Base-by-base conservation (phyloP, 768 basidiomycete genomes). In the Pholiota conissans region DNA sequence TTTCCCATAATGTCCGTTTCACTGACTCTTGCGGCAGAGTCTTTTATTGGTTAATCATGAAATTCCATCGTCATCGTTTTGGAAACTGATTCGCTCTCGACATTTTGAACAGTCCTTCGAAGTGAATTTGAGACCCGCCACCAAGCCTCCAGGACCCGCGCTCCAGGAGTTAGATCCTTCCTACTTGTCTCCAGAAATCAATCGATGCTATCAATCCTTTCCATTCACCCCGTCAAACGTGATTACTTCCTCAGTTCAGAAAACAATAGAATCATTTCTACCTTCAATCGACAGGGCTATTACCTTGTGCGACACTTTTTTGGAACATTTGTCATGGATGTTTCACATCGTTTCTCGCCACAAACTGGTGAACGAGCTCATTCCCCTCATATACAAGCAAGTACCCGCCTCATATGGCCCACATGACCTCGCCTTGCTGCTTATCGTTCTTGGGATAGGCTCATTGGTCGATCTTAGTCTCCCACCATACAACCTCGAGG, bases 281-380 rank as follows among this genome's bases (percentile, higher is more conserved):
- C 82, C 82, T 2, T 64, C 78, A 2, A 60, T 77, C 6, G 69
- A 76, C 47, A 74, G 75, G 30, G 77, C 80, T 14, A 73, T 74
- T 16, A 54, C 64, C 5, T 65, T 83, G 30, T 80, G 77, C 61
- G 76, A 82, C 39, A 78, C 73, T 1, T 81, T 81, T 58, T 59
- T 80, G 22, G 75, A 81, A 57, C 76, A 80, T 56, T 67, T 79
- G 32, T 77, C 80, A 14, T 82, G 80, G 80, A 79, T 80, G 75
- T 78, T 79, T 60, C 73, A 72, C 50, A 76, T 81, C 56, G 76
- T 82, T 24, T 77, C 79, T 48, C 76, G 79, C 9, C 74, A 74
- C 46, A 72, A 78, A 46, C 60, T 82, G 47, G 65, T 81, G 2
- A 72, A 73, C 42, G 76, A 78, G 53, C 72, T 83, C 37, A 77